Percentiles rank a stretch among this genome's conserved stretches.
Evolutionary conservation across 345 rosid species (phyloP).

Genomic region (Heritiera fomes): DNA sequence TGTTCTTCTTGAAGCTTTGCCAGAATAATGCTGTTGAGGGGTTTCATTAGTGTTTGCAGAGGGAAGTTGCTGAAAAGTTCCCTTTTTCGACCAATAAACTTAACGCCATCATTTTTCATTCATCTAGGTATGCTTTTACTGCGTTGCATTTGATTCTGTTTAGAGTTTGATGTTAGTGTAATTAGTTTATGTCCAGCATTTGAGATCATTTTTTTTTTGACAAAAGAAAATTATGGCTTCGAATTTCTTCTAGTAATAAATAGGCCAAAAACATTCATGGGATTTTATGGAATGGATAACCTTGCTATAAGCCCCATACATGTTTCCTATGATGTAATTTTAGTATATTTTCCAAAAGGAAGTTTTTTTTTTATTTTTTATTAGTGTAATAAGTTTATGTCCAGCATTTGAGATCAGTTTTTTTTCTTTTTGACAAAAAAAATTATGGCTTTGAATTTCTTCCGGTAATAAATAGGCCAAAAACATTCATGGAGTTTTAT

Average conservation of each 20-base stretch:
- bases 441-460: background rate
- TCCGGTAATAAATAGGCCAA: background rate
- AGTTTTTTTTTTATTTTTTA: background rate
- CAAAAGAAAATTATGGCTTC: background rate
- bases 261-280: background rate
- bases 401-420: background rate
- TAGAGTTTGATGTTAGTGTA: background rate
- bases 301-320: background rate
- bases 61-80: constrained; percentile 7
- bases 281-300: background rate
- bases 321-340: background rate
- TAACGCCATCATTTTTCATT: background rate
- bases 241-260: background rate
- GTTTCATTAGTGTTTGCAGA: constrained; percentile 19
- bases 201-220: background rate
- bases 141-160: background rate
- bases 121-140: background rate
- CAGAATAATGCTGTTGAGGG: constrained; percentile 19
- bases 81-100: background rate
- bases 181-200: background rate
- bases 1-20: background rate
- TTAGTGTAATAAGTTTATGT: background rate
- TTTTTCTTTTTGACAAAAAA: background rate
- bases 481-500: background rate
- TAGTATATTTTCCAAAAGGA: background rate